Evolutionary conservation across 495 filamentous ascomycete genomes (phyloP).

Genomic region (Lineolata rhizophorae): DNA sequence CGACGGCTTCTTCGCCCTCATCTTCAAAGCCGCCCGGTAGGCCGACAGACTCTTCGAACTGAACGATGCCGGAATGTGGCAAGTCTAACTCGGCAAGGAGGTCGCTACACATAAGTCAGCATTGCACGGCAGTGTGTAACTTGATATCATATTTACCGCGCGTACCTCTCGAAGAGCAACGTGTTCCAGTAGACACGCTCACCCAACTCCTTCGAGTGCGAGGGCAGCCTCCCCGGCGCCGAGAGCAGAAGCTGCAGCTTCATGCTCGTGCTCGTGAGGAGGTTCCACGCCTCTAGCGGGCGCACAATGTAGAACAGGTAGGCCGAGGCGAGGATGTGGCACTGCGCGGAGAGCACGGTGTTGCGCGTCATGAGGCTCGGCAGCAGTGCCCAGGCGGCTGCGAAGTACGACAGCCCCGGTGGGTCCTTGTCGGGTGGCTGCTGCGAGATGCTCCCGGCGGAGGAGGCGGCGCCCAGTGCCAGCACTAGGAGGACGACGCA

Average conservation of each 20-base stretch:
- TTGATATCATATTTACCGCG: neutral
- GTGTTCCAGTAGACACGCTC: slow-evolving; percentile 72
- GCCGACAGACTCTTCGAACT: slow-evolving; percentile 60
- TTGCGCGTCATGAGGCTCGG: slow-evolving; percentile 62
- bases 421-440: slow-evolving; percentile 47
- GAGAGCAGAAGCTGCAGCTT: slow-evolving; percentile 60
- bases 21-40: slow-evolving; percentile 57
- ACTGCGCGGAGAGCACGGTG: slow-evolving; percentile 52
- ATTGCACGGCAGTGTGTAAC: slow-evolving; percentile 2
- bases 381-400: slow-evolving; percentile 54
- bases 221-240: slow-evolving; percentile 43
- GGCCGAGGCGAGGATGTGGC: slow-evolving; percentile 54
- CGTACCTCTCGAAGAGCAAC: slow-evolving; percentile 43
- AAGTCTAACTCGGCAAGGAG: slow-evolving; percentile 61
- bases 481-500: slow-evolving; percentile 65
- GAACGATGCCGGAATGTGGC: slow-evolving; percentile 60
- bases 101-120: slow-evolving; percentile 23
- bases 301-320: slow-evolving; percentile 68
- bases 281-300: slow-evolving; percentile 62
- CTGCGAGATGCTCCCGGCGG: slow-evolving; percentile 48
- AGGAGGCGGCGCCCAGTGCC: slow-evolving; percentile 50
- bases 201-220: slow-evolving; percentile 44
- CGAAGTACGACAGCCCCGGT: slow-evolving; percentile 60
- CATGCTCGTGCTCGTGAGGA: slow-evolving; percentile 56
- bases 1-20: slow-evolving; percentile 27